Percentiles rank a stretch among this genome's conserved stretches.
Evolutionary conservation across 345 rosid species (phyloP).

Genomic region (Adansonia digitata): DNA sequence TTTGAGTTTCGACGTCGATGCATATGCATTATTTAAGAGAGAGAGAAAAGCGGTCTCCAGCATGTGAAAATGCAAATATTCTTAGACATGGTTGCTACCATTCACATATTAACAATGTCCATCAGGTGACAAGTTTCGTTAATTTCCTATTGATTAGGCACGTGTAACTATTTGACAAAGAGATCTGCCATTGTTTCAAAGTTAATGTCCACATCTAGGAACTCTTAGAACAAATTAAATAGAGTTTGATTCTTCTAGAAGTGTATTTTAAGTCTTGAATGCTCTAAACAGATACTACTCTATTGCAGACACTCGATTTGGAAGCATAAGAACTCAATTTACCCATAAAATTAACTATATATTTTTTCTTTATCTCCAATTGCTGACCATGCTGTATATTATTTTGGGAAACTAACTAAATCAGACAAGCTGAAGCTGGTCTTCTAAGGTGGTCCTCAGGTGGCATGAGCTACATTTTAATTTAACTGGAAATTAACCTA

Average conservation of each 20-base stretch:
- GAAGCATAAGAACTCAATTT: neutral
- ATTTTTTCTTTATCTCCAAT: too few species aligned
- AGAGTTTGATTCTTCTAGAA: neutral
- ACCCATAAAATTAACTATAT: neutral
- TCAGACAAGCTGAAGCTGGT: neutral
- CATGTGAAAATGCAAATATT: conserved; percentile 7
- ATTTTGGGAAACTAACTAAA: neutral
- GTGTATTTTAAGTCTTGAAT: neutral
- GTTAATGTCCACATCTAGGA: neutral
- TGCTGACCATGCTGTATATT: too few species aligned
- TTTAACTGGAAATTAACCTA: neutral
- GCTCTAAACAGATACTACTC: neutral
- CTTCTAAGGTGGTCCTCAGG: neutral
- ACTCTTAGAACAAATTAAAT: neutral
- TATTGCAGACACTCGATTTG: neutral
- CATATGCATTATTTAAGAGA: neutral
- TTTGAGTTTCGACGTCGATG: neutral
- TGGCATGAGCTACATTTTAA: neutral
- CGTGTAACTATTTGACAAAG: neutral
- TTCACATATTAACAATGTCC: neutral
- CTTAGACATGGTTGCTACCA: neutral
- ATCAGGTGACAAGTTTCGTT: neutral
- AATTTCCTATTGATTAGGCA: neutral
- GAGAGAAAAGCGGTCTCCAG: neutral
- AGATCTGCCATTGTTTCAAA: neutral